Base-by-base conservation (phyloP, 2,329 filamentous ascomycete genomes). In the Calonectria honghensis region DNA sequence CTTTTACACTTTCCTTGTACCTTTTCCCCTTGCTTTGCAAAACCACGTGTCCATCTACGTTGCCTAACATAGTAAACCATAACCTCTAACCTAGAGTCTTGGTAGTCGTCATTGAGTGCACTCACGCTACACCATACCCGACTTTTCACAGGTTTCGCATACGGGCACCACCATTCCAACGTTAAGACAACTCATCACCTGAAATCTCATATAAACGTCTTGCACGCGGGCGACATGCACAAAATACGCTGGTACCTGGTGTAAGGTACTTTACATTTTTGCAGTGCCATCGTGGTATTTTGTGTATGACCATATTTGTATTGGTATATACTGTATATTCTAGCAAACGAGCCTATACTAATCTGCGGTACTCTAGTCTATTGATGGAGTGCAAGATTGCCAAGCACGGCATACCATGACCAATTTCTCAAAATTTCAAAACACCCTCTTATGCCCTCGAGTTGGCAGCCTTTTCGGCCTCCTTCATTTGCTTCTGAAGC, bases 401-500 rank as follows among this genome's bases (percentile, higher is more conserved):
- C 20, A 16, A 37, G 11, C 57, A 20, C 35, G 2, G 27, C 57
- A 41, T 5, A 41, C 11, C 7, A 10, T 13, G 31, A 18, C 37
- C 35, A 24, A 29, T 54, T 27, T 29, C 6, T 65, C 16, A 16
- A 63, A 41, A 63, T 18, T 41, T 13, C n/a, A 29, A 41, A 29
- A 24, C 6, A 16, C 6, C 37, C 37, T 18, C 2, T 57, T 70
- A 80, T 13, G 48, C 78, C 67, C 74, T 80, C 13, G 65, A 68
- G 6, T 61, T 20, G 10, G 69, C 54, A 11, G 57, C 48, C 32
- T 11, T 27, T 16, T 61, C 45, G 10, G 72, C 24, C 32, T 75
- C 31, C 70, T 81, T 81, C 79, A 79, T 80, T 72, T 84, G 75
- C 68, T 77, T 85, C 76, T 86, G 86, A 59, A 87, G 78, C 73